Evolutionary conservation across 2,329 filamentous ascomycete species (phyloP).

Genomic region (Trichoderma atrobrunneum): DNA sequence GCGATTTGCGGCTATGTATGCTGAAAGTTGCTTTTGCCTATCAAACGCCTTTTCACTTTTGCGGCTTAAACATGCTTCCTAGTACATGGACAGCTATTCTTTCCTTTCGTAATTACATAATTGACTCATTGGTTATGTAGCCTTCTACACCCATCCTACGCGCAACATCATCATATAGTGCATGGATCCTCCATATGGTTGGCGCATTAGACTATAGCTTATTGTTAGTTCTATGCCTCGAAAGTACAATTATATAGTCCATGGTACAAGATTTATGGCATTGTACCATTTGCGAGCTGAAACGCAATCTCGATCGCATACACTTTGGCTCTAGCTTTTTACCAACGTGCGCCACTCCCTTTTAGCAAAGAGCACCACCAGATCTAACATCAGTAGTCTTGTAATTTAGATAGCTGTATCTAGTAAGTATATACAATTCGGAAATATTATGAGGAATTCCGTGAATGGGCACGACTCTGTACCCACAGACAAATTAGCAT

Average conservation of each 20-base stretch:
- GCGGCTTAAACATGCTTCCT: neutral
- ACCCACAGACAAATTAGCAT: neutral
- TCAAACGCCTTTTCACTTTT: neutral
- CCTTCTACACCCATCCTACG: too few species aligned
- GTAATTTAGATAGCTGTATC: neutral
- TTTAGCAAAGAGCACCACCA: neutral
- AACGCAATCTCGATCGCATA: neutral
- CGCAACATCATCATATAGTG: too few species aligned
- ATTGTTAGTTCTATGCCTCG: too few species aligned
- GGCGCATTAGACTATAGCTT: too few species aligned
- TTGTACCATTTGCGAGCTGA: neutral
- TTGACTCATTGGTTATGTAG: too few species aligned
- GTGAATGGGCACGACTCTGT: neutral
- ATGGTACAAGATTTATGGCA: neutral
- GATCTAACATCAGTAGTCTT: neutral
- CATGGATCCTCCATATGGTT: too few species aligned
- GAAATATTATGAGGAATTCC: neutral
- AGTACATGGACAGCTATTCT: neutral
- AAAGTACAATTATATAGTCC: too few species aligned
- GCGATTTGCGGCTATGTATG: neutral
- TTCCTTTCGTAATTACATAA: too few species aligned
- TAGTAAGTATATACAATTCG: neutral
- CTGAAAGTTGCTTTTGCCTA: neutral
- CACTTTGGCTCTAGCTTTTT: neutral
- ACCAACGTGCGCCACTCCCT: neutral